Evolutionary conservation across 2,329 filamentous ascomycete species (phyloP), one percentile per base, ranked within the genome.

Genomic region (Lachnellula arida): DNA sequence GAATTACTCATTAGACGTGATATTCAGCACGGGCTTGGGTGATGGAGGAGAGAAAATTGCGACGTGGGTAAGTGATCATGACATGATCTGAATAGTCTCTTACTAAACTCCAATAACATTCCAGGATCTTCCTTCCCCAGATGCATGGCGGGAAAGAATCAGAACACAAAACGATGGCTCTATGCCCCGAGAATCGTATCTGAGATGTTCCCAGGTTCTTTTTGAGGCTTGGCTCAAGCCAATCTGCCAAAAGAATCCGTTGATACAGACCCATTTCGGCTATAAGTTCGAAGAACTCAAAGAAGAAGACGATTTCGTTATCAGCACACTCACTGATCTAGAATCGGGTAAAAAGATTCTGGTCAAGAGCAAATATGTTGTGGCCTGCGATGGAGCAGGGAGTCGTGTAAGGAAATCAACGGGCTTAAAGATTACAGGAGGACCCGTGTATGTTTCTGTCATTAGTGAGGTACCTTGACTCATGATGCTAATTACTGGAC

Each of bases 381-480:
- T 80, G 2, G 79, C 76, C 1, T 77, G 77, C 2, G 79, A 81
- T 43, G 79, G 79, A 2, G 76, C 76, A 0, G 72, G 73, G 28
- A 32, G 28, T 11, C 9, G 17, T 50, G 48, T 50, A 50, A 39
- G 48, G 9, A 32, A 32, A 11, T 32, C 28, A 32, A 32, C 28
- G 0, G 28, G 28, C 8, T 8, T 32, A 11, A 32, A 35, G 9
- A 19, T n/a, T 34, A 14, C 46, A 37, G n/a, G 17, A 6, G 25
- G 7, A 7, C n/a, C 6, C 2, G 28, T 15, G 25, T 15, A 19
- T 5, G 14, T 8, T 12, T 4, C 14, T 42, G 2, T 17, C 14
- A 0, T 19, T 6, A 4, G 9, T 42, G 15, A 19, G 14, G 14
- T 42, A n/a, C 39, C 5, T 42, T 42, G 5, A 11, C 11, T 3